Conservation (phyloP, 2,329 filamentous ascomycete species). For the Phialemoniopsis sp. region DNA sequence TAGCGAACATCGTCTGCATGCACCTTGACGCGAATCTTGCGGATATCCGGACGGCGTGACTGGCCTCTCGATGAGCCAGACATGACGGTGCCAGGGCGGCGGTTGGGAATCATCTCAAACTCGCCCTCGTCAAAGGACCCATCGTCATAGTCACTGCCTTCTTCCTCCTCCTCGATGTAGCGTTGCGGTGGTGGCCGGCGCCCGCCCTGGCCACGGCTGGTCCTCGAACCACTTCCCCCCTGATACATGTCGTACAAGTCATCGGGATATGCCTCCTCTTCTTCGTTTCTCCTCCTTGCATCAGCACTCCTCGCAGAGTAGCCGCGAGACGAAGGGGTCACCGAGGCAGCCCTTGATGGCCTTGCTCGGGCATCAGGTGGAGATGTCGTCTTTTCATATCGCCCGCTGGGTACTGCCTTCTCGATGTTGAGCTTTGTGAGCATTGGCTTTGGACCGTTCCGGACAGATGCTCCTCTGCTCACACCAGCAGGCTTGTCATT, state of each 20-base stretch:
- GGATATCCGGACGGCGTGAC: slow-evolving; percentile 62
- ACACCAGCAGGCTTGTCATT: slow-evolving; percentile 57
- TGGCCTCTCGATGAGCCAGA: slow-evolving; percentile 46
- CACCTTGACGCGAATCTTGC: slow-evolving; percentile 85
- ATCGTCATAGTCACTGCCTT: slow-evolving; percentile 68
- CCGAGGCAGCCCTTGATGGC: slow-evolving; percentile 32
- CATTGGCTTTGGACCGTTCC: slow-evolving; percentile 56
- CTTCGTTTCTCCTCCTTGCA: slow-evolving; percentile 32
- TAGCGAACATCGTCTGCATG: slow-evolving; percentile 89
- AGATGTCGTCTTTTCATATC: slow-evolving; percentile 48
- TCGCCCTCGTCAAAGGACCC: slow-evolving; percentile 70
- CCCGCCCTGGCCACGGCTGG: slow-evolving; percentile 31
- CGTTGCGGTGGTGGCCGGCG: slow-evolving; percentile 41
- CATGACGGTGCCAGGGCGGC: slow-evolving; percentile 36
- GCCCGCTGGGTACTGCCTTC: slow-evolving; percentile 44
- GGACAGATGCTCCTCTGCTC: slow-evolving; percentile 56
- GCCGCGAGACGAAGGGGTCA: slow-evolving; percentile 17
- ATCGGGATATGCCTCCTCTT: slow-evolving; percentile 61
- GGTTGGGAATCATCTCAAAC: slow-evolving; percentile 71
- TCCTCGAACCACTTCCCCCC: slow-evolving; percentile 30
- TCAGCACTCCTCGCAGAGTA: no score
- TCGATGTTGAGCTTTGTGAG: slow-evolving; percentile 62
- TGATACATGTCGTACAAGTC: slow-evolving; percentile 66
- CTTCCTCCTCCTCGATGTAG: slow-evolving; percentile 76
- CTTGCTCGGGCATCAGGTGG: slow-evolving; percentile 34